phyloP scores from a whole-genome alignment of 257 asterid genomes.

The Anisodus acutangulus region DNA sequence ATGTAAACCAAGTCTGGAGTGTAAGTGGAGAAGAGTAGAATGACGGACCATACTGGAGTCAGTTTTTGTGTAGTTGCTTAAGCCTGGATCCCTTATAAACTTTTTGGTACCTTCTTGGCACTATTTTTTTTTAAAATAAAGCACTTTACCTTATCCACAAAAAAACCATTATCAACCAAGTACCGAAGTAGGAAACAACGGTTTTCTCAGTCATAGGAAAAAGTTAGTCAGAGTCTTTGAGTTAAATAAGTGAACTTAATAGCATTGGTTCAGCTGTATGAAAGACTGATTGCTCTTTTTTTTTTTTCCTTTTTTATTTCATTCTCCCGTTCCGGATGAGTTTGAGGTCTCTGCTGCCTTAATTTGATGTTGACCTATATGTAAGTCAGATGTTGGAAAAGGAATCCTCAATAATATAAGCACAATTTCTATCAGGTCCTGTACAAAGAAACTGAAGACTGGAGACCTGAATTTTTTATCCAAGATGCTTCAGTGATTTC shows the following conservation, averaged over 20 bases:
- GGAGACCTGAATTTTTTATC: too few species aligned
- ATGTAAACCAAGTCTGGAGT: neutral
- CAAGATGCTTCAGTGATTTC: too few species aligned
- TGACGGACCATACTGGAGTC: neutral
- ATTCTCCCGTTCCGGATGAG: neutral
- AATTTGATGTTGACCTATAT: constrained; percentile 11
- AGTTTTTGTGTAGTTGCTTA: neutral
- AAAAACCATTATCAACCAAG: neutral
- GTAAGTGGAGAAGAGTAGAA: neutral
- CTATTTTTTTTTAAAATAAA: neutral
- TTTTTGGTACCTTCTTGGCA: neutral
- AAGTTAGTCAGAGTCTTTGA: neutral
- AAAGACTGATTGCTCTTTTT: neutral
- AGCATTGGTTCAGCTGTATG: constrained; percentile 1
- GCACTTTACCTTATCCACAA: neutral
- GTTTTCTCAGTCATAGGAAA: neutral
- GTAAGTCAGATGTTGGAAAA: neutral
- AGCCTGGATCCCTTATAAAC: neutral
- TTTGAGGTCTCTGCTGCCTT: neutral
- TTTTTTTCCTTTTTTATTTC: neutral
- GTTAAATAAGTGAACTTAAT: neutral
- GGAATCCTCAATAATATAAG: constrained; percentile 11
- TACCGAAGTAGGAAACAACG: neutral
- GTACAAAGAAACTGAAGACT: too few species aligned
- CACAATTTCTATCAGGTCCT: neutral